Conservation (phyloP, 2,329 filamentous ascomycete species). For the Thelonectria rubi region DNA sequence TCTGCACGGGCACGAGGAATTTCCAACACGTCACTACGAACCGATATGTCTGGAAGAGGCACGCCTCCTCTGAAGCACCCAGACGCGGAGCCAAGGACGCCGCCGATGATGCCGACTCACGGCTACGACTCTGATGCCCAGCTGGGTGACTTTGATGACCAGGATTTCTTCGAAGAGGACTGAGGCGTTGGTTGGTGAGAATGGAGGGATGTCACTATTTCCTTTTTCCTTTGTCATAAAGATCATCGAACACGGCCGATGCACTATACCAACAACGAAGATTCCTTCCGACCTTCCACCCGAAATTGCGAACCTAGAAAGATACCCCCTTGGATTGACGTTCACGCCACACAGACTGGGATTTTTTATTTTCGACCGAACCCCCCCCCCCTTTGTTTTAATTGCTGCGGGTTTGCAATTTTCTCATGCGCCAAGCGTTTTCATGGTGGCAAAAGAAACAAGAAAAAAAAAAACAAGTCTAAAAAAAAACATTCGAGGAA, state of each 20-base stretch:
- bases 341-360: conserved; percentile 42
- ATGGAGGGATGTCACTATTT: conserved; percentile 20
- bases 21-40: conserved; percentile 44
- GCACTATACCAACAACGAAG: conserved; percentile 35
- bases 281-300: conserved; percentile 39
- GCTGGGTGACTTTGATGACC: conserved; percentile 67
- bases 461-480: conserved; percentile 21
- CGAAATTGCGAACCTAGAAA: conserved; percentile 51
- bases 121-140: conserved; percentile 70
- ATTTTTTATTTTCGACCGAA: conserved; percentile 24
- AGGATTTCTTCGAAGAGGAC: conserved; percentile 66
- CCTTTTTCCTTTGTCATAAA: conserved; percentile 43
- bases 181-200: conserved; percentile 31
- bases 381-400: conserved; percentile 15
- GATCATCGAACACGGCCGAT: conserved; percentile 38
- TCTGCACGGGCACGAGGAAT: conserved; percentile 40
- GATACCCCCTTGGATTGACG: conserved; percentile 52
- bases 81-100: conserved; percentile 61
- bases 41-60: conserved; percentile 28
- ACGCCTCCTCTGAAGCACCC: conserved; percentile 53
- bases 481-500: conserved; percentile 12
- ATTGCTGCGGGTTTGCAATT: conserved; percentile 23
- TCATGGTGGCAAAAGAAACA: not conserved
- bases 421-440: conserved; percentile 24
- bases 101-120: conserved; percentile 67